Conservation (phyloP, 2,329 filamentous ascomycete genomes). For the Didymella arachidicola region DNA sequence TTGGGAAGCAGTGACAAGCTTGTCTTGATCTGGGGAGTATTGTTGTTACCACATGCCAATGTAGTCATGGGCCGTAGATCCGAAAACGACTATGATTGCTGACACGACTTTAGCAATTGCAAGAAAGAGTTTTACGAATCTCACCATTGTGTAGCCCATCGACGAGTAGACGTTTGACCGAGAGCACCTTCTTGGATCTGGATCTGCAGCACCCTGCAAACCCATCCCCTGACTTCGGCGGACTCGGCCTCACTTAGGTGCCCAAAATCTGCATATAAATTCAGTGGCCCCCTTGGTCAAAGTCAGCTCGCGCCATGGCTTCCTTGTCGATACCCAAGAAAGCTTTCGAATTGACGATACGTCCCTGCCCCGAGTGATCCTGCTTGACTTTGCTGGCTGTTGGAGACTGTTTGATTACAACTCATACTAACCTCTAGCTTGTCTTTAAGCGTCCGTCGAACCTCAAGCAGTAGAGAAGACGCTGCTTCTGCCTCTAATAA, state of each 20-base stretch:
- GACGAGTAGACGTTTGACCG: conserved; percentile 1
- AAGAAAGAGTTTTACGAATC: conserved; percentile 4
- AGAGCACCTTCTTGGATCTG: conserved; percentile 7
- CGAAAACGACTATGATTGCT: background rate
- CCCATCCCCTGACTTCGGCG: conserved; percentile 13
- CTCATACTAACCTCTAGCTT: conserved; percentile 7
- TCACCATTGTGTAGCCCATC: conserved; percentile 12
- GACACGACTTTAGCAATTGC: conserved; percentile 7
- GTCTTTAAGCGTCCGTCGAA: background rate
- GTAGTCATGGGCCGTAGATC: background rate
- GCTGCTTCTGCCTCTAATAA: background rate
- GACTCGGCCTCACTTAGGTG: conserved; percentile 14
- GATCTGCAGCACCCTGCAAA: conserved; percentile 4
- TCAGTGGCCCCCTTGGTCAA: background rate
- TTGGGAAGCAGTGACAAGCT: background rate
- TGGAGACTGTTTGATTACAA: conserved; percentile 3
- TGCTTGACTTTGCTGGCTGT: background rate
- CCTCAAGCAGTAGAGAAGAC: background rate
- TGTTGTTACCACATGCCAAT: background rate
- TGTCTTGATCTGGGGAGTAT: background rate
- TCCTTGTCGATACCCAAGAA: background rate
- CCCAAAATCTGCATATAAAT: conserved; percentile 7
- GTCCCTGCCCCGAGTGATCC: background rate
- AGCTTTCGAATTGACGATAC: background rate
- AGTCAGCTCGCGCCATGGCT: background rate